A percentile compares a stretch with the other conserved stretches of the same genome.
phyloP scores from a whole-genome alignment of 2,329 filamentous ascomycete species.

The Ophiostoma australiae region DNA sequence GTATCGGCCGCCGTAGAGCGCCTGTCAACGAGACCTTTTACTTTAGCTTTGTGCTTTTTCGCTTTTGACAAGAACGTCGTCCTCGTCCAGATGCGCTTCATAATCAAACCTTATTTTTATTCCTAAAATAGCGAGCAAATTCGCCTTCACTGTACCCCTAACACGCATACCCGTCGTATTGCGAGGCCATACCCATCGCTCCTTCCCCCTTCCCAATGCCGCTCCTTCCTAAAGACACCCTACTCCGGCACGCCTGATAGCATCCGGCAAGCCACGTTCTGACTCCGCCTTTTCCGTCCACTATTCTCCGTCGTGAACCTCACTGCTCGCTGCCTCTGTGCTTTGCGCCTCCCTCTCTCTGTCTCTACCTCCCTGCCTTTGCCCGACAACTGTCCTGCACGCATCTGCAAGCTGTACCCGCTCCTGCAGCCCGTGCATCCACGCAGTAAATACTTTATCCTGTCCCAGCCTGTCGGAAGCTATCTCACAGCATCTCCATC shows the following conservation, averaged over 20 bases:
- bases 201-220: not conserved
- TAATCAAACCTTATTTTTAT: not conserved
- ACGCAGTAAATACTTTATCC: not conserved
- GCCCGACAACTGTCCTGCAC: not conserved
- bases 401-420: not conserved
- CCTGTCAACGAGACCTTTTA: not conserved
- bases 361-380: not conserved
- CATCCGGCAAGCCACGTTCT: conserved; percentile 7
- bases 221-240: conserved; percentile 1
- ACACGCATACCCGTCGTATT: too few relatives aligned
- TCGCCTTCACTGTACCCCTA: too few relatives aligned
- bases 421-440: not conserved
- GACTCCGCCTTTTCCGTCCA: conserved; percentile 3
- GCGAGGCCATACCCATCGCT: not conserved
- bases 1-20: not conserved
- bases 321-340: not conserved
- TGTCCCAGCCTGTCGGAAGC: conserved; percentile 8
- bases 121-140: too few relatives aligned
- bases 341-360: not conserved
- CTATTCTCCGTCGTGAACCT: not conserved
- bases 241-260: not conserved
- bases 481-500: not conserved
- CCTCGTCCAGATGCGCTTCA: not conserved
- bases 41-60: not conserved
- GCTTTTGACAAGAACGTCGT: not conserved